A percentile compares a stretch with the other conserved stretches of the same genome.
phyloP scores from a whole-genome alignment of 2,329 filamentous ascomycete species.

The Fusarium torreyae region DNA sequence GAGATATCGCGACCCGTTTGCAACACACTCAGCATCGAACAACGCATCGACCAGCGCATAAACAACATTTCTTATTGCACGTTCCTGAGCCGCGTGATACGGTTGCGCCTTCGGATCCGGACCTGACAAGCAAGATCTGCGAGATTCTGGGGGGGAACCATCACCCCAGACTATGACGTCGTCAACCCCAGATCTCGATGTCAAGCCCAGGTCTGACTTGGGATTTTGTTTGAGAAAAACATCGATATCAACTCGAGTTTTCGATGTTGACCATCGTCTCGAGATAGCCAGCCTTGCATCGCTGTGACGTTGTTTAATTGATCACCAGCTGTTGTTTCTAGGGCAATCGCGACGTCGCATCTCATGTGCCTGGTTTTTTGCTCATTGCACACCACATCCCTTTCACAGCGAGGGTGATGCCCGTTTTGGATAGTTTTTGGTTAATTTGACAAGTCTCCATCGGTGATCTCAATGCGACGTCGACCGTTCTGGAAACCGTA shows the following conservation, averaged over 20 bases:
- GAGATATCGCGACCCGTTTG: conserved; percentile 1
- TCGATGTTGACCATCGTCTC: conserved; percentile 15
- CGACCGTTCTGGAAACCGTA: conserved; percentile 13
- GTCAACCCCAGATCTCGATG: conserved; percentile 45
- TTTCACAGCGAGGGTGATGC: not conserved
- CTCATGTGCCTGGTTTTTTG: conserved; percentile 27
- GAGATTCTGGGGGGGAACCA: conserved; percentile 32
- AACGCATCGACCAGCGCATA: conserved; percentile 20
- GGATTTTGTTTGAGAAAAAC: not conserved
- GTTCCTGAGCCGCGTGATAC: conserved; percentile 28
- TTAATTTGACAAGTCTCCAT: conserved; percentile 9
- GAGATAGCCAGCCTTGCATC: conserved; percentile 35
- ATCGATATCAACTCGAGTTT: conserved; percentile 31
- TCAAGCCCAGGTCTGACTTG: not conserved
- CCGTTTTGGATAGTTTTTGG: conserved; percentile 3
- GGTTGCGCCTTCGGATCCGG: conserved; percentile 2
- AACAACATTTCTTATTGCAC: not conserved
- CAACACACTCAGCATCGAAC: not conserved
- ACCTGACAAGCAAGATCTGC: conserved; percentile 17
- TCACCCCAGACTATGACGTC: conserved; percentile 48
- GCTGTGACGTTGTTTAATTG: conserved; percentile 37
- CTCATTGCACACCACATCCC: conserved; percentile 25
- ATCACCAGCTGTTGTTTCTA: conserved; percentile 23
- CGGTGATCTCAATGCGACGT: conserved; percentile 15
- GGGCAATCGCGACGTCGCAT: conserved; percentile 21